Base-by-base conservation (phyloP, 192 early-diverging fungal genomes). In the Nowakowskiella sp. region DNA sequence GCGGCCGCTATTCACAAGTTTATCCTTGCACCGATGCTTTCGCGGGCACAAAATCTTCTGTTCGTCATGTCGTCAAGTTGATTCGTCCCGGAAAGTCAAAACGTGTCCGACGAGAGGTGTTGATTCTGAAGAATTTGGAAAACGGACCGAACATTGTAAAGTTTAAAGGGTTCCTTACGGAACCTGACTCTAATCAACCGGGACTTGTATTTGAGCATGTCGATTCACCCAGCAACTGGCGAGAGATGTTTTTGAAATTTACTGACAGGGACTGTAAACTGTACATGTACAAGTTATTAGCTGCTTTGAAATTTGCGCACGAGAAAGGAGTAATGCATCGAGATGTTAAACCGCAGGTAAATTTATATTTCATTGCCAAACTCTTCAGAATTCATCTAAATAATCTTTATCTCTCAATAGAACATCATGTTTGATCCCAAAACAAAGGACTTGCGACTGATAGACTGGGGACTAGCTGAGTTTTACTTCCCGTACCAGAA, bases 271-370 rank as follows among this genome's bases (percentile, higher is more conserved):
- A 74, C 52, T 26, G 64, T 2, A 44, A 61, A 29, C 47, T 33
- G 29, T 72, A 58, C 47, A 53, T 48, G 27, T 58, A 44, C 32
- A 50, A 69, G 39, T 43, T 73, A 24, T 39, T 73, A 5, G 24
- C 59, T 26, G 19, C 22, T 10, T 23, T 70, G 25, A 30, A 62
- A 34, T 30, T 19, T 32, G 47, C 3, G 8, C 76, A 78, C 47
- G 58, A 57, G 19, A 42, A 47, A 4, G 76, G 71, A 21, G 69
- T 78, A 24, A 68, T 78, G 51, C 76, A 78, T 45, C 61, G 76
- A 1, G 76, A 77, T 51, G 44, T 77, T 7, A 77, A 77, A 29
- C 75, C 75, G 1, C 67, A 74, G n/a, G n/a, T n/a, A n/a, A n/a
- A n/a, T n/a, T n/a, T n/a, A n/a, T n/a, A n/a, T n/a, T n/a, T n/a